Evolutionary conservation across 192 early-diverging fungal genomes (phyloP).

Genomic region (Rhizophagus sp.): DNA sequence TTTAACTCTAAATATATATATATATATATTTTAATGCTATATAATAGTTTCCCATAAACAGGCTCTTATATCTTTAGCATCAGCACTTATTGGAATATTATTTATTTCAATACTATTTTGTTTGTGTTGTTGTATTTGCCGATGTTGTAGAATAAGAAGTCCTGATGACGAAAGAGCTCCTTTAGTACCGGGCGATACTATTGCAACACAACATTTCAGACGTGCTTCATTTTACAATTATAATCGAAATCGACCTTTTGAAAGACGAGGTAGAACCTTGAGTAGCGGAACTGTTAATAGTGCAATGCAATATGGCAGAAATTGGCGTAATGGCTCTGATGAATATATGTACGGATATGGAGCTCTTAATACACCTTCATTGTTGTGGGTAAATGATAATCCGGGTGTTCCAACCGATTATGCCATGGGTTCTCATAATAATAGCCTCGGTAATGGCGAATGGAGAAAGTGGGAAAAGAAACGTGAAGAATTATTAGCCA

Average conservation of each 20-base stretch:
- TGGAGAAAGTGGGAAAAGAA: constrained; percentile 32
- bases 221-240: constrained; percentile 32
- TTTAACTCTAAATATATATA: no score
- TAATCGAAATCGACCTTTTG: constrained; percentile 33
- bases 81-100: constrained; percentile 20
- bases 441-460: constrained; percentile 13
- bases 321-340: constrained; percentile 24
- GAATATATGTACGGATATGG: constrained; percentile 33
- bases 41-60: constrained; percentile 18
- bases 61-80: constrained; percentile 27
- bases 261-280: constrained; percentile 22
- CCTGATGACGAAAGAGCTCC: constrained; percentile 26
- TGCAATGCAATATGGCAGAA: constrained; percentile 11
- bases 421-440: constrained; percentile 17
- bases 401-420: constrained; percentile 11
- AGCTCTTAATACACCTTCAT: constrained; percentile 1
- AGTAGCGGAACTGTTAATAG: constrained; percentile 20
- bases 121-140: constrained; percentile 30
- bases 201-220: constrained; percentile 27
- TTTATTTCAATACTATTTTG: constrained; percentile 6
- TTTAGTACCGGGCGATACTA: constrained; percentile 7
- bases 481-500: constrained; percentile 32
- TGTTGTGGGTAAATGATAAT: constrained; percentile 25
- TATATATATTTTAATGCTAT: neutral
- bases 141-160: constrained; percentile 9